Base-by-base conservation (phyloP, 352 stramenopile genomes). In the Pythium aphanidermatum region DNA sequence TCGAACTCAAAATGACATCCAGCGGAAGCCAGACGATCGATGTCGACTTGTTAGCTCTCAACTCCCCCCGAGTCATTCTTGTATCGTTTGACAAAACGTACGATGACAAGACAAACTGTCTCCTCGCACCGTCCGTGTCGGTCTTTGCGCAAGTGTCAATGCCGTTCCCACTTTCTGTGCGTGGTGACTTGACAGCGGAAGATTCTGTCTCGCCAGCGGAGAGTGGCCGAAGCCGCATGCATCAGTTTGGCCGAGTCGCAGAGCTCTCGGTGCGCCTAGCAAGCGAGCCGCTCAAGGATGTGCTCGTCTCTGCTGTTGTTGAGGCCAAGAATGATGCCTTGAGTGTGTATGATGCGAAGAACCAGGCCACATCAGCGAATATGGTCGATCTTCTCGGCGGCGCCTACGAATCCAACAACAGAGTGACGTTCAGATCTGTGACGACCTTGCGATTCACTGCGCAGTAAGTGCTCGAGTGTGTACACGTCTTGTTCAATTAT, bases 171-270 rank as follows among this genome's bases (percentile, higher is more conserved):
- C 46, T 86, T 13, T 11, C 54, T 21, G 41, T 72, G 8, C 59
- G 74, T 43, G 74, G 74, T 5, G 70, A 86, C 23, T 20, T 83
- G 17, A 43, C 41, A 0, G 58, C 31, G 35, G 12, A 43, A 13
- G 30, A 80, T 24, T 68, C 60, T 2, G 58, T 80, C 0, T 34
- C 63, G 12, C 70, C 68, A 2, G 29, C 23, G 2, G 25, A 57
- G 3, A 85, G 71, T 19, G 52, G 46, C 14, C 52, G 82, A 16
- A 86, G 72, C 16, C 60, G 70, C 23, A 89, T 84, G 70, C 76
- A 89, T 33, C 34, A 65, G 23, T 59, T 52, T 42, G 76, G 76
- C 2, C 40, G 31, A 10, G 36, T 43, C 0, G 60, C 60, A 2
- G 54, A 45, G 9, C 27, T 89, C 0, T 28, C 47, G 14, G 55